Percentiles rank a stretch among this genome's conserved stretches.
Evolutionary conservation across 352 stramenopile genomes (phyloP).

Genomic region (Pythium monospermum): DNA sequence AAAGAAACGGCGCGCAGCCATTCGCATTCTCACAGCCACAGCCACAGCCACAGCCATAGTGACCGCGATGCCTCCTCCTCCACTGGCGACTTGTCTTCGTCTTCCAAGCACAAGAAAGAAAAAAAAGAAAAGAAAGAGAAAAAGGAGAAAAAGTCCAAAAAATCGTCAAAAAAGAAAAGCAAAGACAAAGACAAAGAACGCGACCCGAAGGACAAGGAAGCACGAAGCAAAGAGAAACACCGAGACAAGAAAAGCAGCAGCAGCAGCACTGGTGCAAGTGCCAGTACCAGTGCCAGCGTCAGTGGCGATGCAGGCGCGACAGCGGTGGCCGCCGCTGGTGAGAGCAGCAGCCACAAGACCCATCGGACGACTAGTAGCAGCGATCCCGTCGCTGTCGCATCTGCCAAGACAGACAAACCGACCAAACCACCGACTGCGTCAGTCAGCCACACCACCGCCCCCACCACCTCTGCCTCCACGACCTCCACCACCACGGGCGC

Average conservation of each 20-base stretch:
- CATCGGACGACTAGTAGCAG: too few relatives aligned
- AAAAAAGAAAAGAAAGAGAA: conserved; percentile 43
- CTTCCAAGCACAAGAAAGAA: conserved; percentile 31
- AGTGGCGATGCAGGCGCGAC: too few relatives aligned
- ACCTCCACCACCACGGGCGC: background rate
- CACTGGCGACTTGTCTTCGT: background rate
- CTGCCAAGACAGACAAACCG: too few relatives aligned
- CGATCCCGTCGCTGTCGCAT: too few relatives aligned
- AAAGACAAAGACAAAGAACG: conserved; percentile 53
- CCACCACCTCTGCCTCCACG: too few relatives aligned
- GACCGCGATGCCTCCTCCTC: background rate
- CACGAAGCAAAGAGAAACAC: conserved; percentile 13
- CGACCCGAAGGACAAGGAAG: conserved; percentile 19
- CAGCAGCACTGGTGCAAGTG: too few relatives aligned
- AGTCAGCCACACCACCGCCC: too few relatives aligned
- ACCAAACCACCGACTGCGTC: too few relatives aligned
- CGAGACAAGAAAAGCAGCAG: conserved; percentile 24
- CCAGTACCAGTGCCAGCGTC: too few relatives aligned
- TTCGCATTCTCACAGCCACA: too few relatives aligned
- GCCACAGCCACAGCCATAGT: conserved; percentile 11
- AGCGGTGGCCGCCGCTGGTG: too few relatives aligned
- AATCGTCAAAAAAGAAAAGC: conserved; percentile 66
- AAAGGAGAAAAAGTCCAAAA: conserved; percentile 54
- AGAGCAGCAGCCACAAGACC: too few relatives aligned
- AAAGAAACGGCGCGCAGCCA: background rate